Conservation (phyloP, 495 filamentous ascomycete species). For the Penicillium longicatenatum region DNA sequence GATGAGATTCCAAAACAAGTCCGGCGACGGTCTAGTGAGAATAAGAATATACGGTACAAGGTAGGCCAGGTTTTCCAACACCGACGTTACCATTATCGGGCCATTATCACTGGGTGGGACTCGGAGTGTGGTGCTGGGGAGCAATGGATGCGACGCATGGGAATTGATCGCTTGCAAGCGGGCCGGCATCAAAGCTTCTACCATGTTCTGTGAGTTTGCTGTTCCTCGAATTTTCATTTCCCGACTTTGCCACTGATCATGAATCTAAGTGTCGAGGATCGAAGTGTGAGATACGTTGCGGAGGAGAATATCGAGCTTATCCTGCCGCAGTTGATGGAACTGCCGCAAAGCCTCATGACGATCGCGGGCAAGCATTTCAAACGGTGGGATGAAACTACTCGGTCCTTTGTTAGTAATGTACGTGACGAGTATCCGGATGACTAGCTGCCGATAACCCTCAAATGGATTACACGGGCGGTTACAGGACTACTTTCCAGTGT, state of each 20-base stretch:
- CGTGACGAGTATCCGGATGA: constrained; percentile 85
- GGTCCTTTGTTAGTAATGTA: constrained; percentile 83
- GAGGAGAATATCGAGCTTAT: constrained; percentile 83
- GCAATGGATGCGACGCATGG: constrained; percentile 61
- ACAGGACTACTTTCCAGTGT: background rate
- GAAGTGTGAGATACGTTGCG: constrained; percentile 73
- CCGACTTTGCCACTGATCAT: constrained; percentile 18
- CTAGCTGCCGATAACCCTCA: constrained; percentile 44
- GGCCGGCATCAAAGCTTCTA: constrained; percentile 82
- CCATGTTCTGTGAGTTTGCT: constrained; percentile 70
- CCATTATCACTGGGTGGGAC: constrained; percentile 88
- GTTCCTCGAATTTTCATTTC: constrained; percentile 5
- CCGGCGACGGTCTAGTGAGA: constrained; percentile 41
- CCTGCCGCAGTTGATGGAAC: constrained; percentile 44
- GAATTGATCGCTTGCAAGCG: constrained; percentile 58
- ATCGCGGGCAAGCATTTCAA: constrained; percentile 89
- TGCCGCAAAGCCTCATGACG: constrained; percentile 56
- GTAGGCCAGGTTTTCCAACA: constrained; percentile 88
- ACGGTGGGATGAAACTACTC: constrained; percentile 68
- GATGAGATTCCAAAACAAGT: constrained; percentile 62
- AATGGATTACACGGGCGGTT: background rate
- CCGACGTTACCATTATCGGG: constrained; percentile 75
- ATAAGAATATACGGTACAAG: constrained; percentile 59
- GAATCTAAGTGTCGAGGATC: constrained; percentile 62
- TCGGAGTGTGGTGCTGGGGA: constrained; percentile 53